These are phyloP conservation scores for Phytopythium vexans DNA, from an alignment of 352 stramenopile species.

Conservation along the genomic window DNA sequence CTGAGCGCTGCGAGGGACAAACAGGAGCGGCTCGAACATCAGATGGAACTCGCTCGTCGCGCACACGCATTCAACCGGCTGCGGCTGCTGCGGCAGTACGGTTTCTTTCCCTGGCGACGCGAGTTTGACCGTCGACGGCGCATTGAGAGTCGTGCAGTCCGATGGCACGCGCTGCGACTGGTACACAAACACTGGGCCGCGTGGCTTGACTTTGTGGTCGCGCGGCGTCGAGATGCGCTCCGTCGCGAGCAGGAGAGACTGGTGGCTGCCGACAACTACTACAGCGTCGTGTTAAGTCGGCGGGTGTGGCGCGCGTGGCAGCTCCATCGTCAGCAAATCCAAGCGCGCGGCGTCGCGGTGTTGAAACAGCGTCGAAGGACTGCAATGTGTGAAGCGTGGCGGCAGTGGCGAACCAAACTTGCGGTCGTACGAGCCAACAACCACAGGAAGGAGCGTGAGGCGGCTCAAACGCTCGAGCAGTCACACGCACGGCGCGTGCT, in stretches of 20 bases:
- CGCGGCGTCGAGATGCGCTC: conserved; percentile 12
- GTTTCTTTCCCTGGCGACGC: conserved; percentile 36
- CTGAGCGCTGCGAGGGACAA: conserved; percentile 24
- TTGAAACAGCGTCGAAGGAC: conserved; percentile 33
- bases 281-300: conserved; percentile 12
- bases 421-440: conserved; percentile 9
- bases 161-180: conserved; percentile 44
- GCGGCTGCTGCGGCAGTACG: conserved; percentile 51
- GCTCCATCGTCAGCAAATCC: conserved; percentile 11
- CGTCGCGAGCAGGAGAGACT: conserved; percentile 21
- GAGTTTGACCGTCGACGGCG: conserved; percentile 5
- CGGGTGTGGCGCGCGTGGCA: conserved; percentile 15
- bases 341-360: conserved; percentile 20
- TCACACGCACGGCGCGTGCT: conserved; percentile 19
- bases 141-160: not conserved
- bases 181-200: conserved; percentile 33
- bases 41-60: conserved; percentile 20
- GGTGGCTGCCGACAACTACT: conserved; percentile 14
- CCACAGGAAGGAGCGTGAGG: conserved; percentile 7
- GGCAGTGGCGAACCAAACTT: conserved; percentile 20
- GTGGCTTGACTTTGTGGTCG: conserved; percentile 36
- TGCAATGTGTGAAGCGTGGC: conserved; percentile 18
- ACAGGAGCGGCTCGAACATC: conserved; percentile 22
- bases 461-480: conserved; percentile 5
- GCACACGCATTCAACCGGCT: conserved; percentile 27